Conservation (phyloP, 352 stramenopile genomes). For the Elongisporangium prolatum region DNA sequence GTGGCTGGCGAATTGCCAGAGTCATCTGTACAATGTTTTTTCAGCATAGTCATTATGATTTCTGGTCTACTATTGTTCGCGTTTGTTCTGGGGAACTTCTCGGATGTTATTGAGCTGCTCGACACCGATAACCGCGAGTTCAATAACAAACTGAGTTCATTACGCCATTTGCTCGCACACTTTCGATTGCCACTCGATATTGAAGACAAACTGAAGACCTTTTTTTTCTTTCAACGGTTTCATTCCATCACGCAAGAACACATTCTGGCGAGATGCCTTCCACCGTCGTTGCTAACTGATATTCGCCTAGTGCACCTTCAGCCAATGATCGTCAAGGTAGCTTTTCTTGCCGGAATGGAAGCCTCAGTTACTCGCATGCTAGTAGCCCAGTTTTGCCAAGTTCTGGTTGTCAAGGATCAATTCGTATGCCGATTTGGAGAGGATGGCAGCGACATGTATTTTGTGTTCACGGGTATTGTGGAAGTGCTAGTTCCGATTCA, state of each 20-base stretch:
- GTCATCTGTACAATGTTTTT: conserved; percentile 34
- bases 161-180: conserved; percentile 47
- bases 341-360: conserved; percentile 48
- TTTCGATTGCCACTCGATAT: conserved; percentile 41
- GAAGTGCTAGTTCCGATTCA: conserved; percentile 38
- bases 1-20: conserved; percentile 31
- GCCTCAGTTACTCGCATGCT: conserved; percentile 47
- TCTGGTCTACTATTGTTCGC: conserved; percentile 40
- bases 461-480: conserved; percentile 52
- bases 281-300: conserved; percentile 46
- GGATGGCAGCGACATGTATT: conserved; percentile 55
- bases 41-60: conserved; percentile 40
- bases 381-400: conserved; percentile 43
- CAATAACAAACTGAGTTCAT: conserved; percentile 44
- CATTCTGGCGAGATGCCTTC: conserved; percentile 38
- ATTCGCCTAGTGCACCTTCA: conserved; percentile 50
- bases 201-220: conserved; percentile 56
- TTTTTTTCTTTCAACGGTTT: conserved; percentile 60
- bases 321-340: conserved; percentile 55
- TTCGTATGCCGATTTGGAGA: conserved; percentile 40
- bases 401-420: conserved; percentile 39
- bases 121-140: conserved; percentile 51
- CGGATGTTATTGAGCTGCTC: conserved; percentile 49
- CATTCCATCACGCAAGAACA: conserved; percentile 62
- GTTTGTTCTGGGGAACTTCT: conserved; percentile 56